Conservation (phyloP, 768 basidiomycete species). For the Strobilomyces confusus region DNA sequence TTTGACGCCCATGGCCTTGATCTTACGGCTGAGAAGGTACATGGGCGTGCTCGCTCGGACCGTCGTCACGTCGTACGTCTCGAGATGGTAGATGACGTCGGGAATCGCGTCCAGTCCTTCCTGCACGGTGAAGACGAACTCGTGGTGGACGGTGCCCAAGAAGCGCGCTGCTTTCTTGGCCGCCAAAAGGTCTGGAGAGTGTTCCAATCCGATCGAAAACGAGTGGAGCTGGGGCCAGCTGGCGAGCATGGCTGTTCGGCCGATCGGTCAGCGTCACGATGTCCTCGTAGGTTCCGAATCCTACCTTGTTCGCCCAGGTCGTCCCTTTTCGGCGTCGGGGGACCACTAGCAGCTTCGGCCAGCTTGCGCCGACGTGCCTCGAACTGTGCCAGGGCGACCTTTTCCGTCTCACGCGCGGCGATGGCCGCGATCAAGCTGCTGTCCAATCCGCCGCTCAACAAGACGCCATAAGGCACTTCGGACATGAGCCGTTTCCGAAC, state of each 20-base stretch:
- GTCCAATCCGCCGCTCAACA: conserved; percentile 93
- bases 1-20: conserved; percentile 99
- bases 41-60: conserved; percentile 97
- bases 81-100: conserved; percentile 96
- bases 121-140: conserved; percentile 96
- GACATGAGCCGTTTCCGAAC: conserved; percentile 96
- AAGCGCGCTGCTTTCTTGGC: conserved; percentile 91
- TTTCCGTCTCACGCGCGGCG: conserved; percentile 93
- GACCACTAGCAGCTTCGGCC: conserved; percentile 51
- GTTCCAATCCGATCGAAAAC: conserved; percentile 92
- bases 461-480: conserved; percentile 96
- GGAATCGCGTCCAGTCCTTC: conserved; percentile 96
- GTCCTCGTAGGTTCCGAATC: conserved; percentile 5
- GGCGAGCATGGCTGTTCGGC: conserved; percentile 58
- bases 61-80: conserved; percentile 98
- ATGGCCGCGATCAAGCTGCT: conserved; percentile 95
- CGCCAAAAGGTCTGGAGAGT: conserved; percentile 92
- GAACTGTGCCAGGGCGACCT: conserved; percentile 74
- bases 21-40: conserved; percentile 97
- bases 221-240: conserved; percentile 97
- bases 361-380: conserved; percentile 63
- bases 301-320: conserved; percentile 54
- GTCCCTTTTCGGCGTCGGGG: conserved; percentile 46
- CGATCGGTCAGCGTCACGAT: conserved; percentile 1
- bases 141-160: conserved; percentile 94